Conservation (phyloP, 805 yeast species). For the Cyberlindnera nakhonratchasimensis region DNA sequence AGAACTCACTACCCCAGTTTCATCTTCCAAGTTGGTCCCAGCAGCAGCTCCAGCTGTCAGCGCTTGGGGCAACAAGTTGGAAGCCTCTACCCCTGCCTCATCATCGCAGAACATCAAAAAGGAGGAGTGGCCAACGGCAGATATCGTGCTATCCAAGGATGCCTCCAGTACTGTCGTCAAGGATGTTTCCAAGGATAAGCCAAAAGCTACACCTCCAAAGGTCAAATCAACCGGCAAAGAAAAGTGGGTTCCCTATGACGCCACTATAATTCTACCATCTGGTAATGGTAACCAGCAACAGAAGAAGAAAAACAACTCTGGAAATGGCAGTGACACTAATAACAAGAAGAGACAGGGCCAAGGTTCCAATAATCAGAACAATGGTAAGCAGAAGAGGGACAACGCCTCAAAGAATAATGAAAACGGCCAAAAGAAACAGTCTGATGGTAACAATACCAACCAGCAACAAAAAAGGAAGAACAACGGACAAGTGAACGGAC, state of each 20-base stretch:
- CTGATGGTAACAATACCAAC: constrained; percentile 4
- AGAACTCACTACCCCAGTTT: constrained; percentile 13
- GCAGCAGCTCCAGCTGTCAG: constrained; percentile 28
- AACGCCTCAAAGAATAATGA: constrained; percentile 5
- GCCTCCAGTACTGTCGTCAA: not conserved
- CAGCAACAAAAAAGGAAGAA: constrained; percentile 1
- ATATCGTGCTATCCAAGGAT: constrained; percentile 13
- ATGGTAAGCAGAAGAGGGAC: constrained; percentile 4
- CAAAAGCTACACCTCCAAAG: constrained; percentile 10
- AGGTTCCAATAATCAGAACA: constrained; percentile 8
- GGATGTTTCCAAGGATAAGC: constrained; percentile 2
- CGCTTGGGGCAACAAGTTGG: constrained; percentile 26
- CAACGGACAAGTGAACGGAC: constrained; percentile 1
- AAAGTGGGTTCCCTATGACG: constrained; percentile 68
- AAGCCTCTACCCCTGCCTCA: constrained; percentile 2
- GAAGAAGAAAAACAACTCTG: constrained; percentile 6
- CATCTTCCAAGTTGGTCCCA: constrained; percentile 26
- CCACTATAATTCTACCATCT: constrained; percentile 41
- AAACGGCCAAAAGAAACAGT: constrained; percentile 7
- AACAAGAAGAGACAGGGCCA: constrained; percentile 8
- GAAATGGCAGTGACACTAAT: constrained; percentile 13
- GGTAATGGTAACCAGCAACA: constrained; percentile 10
- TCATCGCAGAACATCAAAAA: constrained; percentile 8
- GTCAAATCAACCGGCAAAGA: constrained; percentile 39
- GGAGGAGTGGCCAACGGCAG: constrained; percentile 26